Evolutionary conservation across 163 green algal species (phyloP).

Genomic region (Coccomyxa subellipsoidea): DNA sequence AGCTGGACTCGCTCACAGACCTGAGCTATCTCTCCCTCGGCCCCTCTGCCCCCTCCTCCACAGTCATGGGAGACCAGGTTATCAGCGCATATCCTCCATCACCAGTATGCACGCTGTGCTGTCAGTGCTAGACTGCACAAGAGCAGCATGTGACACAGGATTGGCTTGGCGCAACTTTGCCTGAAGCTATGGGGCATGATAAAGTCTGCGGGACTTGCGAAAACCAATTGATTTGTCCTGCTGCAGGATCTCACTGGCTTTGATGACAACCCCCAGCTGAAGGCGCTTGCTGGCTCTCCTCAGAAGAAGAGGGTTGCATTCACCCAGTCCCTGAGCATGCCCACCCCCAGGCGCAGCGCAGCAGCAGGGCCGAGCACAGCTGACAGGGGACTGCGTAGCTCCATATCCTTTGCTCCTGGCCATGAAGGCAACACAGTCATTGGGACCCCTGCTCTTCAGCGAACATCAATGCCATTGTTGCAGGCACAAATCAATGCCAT

Average conservation of each 20-base stretch:
- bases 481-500: too few species aligned
- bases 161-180: too few species aligned
- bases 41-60: background rate
- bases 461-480: background rate
- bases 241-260: conserved; percentile 22
- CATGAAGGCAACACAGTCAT: background rate
- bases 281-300: background rate
- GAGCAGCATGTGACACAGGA: too few species aligned
- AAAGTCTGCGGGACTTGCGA: too few species aligned
- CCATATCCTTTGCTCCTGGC: background rate
- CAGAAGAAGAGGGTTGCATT: background rate
- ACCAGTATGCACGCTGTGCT: too few species aligned
- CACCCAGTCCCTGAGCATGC: background rate
- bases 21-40: conserved; percentile 19
- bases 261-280: conserved; percentile 16
- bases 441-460: background rate
- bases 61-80: background rate
- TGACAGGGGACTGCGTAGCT: background rate
- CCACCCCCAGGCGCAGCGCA: background rate
- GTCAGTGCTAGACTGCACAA: too few species aligned
- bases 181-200: too few species aligned
- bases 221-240: background rate
- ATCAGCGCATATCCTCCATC: too few species aligned
- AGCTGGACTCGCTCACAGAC: conserved; percentile 21
- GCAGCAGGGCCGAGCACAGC: background rate